Percentiles rank a stretch among this genome's conserved stretches.
Evolutionary conservation across 176 grass and related monocot species (phyloP).

Genomic region (Melocanna baccifera): DNA sequence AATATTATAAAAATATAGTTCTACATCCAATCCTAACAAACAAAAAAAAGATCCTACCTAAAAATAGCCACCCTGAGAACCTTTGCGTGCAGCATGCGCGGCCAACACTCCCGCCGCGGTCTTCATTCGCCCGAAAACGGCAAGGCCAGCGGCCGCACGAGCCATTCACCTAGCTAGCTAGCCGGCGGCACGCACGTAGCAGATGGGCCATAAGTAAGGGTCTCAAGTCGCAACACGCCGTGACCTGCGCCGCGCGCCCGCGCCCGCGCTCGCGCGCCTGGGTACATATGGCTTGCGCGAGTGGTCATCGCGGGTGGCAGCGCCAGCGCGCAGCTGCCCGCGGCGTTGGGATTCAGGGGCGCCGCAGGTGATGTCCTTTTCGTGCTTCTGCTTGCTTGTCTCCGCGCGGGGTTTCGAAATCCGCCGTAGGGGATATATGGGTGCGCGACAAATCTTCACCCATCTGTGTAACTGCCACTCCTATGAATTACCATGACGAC

Average conservation of each 20-base stretch:
- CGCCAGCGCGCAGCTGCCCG: not conserved
- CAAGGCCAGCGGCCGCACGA: no score
- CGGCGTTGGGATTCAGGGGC: constrained; percentile 43
- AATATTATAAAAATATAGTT: no score
- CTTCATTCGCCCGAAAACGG: no score
- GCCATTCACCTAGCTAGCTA: no score
- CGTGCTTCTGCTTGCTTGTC: not conserved
- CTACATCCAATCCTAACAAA: no score
- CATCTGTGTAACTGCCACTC: not conserved
- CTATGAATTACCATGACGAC: not conserved
- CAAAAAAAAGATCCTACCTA: no score
- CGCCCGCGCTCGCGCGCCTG: not conserved
- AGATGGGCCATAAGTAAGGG: constrained; percentile 10
- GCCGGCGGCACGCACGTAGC: no score
- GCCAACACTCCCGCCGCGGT: no score
- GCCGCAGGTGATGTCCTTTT: constrained; percentile 5
- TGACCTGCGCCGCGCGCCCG: not conserved
- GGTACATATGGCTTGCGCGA: not conserved
- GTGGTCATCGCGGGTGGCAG: not conserved
- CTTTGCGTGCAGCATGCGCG: no score
- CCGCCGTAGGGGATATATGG: not conserved
- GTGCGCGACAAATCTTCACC: not conserved
- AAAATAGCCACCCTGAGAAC: no score
- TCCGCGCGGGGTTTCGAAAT: not conserved
- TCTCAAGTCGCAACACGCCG: constrained; percentile 26